Evolutionary conservation across 192 early-diverging fungal genomes (phyloP), one percentile per base, ranked within the genome.

Genomic region (Coemansia sp.): DNA sequence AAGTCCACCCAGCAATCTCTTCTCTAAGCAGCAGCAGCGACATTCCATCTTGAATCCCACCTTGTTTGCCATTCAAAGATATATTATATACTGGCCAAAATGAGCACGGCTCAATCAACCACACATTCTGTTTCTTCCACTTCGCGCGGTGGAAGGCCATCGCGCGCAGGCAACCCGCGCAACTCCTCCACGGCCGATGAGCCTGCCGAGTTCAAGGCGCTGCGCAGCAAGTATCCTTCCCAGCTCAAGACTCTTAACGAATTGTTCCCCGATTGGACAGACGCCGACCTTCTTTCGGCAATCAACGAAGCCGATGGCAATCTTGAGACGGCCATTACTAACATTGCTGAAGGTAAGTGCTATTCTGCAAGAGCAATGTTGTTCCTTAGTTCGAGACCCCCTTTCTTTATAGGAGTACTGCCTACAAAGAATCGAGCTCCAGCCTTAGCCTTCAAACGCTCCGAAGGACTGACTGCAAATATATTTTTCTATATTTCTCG

Each of bases 281-380:
- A 95, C 67, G 88, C 87, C 67, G 96, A 98, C 79, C 84, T 98
- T 62, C 71, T 95, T 46, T 90, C 85, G 43, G 87, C 87, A 23
- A 79, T 97, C 62, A 88, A 93, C 72, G 96, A 98, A 66, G 89
- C 89, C 50, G 67, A 86, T 48, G 95, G 95, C 23, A 93, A 98
- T 70, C 72, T 96, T 42, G 91, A 95, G 35, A 64, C 85, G 23
- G 89, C 93, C 52, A 87, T 90, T 81, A 80, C 65, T 55, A 83
- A 93, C 59, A 97, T 98, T 65, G 83, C 83, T 59, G 92, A 96
- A 81, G 80, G 80, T 82, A 76, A 74, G 70, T 90, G 89, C 85
- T 55, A 32, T 49, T 49, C 22, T 49, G 48, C 17, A n/a, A 11
- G 29, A 29, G 29, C 29, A 29, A 3, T 29, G 29, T 49, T n/a